Conservation (phyloP, 768 basidiomycete genomes). For the Boletus sp. region DNA sequence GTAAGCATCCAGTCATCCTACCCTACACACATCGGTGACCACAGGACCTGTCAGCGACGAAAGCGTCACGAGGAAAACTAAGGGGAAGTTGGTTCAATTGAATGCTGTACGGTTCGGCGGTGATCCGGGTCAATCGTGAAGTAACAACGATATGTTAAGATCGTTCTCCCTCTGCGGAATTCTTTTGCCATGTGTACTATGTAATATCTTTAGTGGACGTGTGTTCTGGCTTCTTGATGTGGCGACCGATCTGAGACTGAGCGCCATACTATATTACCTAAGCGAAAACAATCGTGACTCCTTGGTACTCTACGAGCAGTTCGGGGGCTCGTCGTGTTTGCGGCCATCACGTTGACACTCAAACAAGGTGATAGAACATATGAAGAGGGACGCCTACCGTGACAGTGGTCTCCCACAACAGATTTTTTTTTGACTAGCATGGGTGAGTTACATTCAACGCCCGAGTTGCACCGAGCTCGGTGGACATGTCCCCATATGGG, state of each 20-base stretch:
- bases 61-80: neutral
- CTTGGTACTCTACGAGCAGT: too few relatives aligned
- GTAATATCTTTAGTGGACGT: neutral
- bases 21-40: neutral
- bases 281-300: too few relatives aligned
- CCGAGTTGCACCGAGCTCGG: neutral
- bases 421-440: neutral
- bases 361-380: neutral
- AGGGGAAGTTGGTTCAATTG: neutral
- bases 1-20: neutral
- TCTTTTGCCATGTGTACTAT: neutral
- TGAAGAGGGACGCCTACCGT: neutral
- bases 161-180: neutral
- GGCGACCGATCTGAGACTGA: neutral
- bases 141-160: neutral
- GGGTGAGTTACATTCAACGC: neutral
- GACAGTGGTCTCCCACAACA: neutral
- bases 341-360: neutral
- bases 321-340: too few relatives aligned
- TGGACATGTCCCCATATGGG: neutral
- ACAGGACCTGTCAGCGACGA: neutral
- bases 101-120: neutral
- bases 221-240: neutral
- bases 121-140: neutral
- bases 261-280: neutral